Percentiles rank a stretch among this genome's conserved stretches.
These are phyloP conservation scores for Strobilomyces dryophilus DNA, from an alignment of 768 basidiomycete species.

Conservation along the genomic window DNA sequence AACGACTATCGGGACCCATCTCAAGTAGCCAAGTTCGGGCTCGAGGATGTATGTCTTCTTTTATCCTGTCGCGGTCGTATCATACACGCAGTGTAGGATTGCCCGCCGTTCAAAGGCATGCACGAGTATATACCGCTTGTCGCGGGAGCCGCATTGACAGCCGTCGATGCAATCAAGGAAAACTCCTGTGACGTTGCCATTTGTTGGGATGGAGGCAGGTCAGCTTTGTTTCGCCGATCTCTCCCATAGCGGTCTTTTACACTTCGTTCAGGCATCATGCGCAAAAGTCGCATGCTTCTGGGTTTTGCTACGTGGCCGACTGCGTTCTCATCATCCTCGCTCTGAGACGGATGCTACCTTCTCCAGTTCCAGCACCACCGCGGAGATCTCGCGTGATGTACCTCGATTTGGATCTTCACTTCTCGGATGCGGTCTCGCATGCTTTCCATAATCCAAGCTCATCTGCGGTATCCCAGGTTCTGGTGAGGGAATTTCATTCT, in stretches of 20 bases:
- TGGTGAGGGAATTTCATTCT: conserved; percentile 34
- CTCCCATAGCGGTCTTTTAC: background rate
- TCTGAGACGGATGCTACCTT: conserved; percentile 43
- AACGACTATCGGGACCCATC: conserved; percentile 22
- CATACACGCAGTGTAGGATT: conserved; percentile 52
- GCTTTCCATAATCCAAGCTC: conserved; percentile 54
- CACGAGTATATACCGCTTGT: conserved; percentile 65
- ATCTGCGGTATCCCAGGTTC: conserved; percentile 38
- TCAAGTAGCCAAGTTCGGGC: conserved; percentile 44
- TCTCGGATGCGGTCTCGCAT: conserved; percentile 82
- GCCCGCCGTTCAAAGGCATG: conserved; percentile 71
- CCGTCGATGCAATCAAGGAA: conserved; percentile 54
- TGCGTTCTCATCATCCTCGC: conserved; percentile 76
- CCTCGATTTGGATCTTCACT: conserved; percentile 90
- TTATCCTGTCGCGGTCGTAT: background rate
- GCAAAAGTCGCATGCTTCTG: conserved; percentile 69
- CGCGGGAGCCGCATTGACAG: conserved; percentile 76
- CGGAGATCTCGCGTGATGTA: conserved; percentile 73
- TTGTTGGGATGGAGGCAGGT: conserved; percentile 92
- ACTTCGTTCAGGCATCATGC: conserved; percentile 67
- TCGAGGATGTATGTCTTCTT: conserved; percentile 48
- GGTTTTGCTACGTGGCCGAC: conserved; percentile 95
- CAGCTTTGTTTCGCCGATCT: conserved; percentile 5
- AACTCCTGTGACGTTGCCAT: conserved; percentile 58
- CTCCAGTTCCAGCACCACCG: conserved; percentile 11